Evolutionary conservation across 768 basidiomycete genomes (phyloP), one percentile per base, ranked within the genome.

Genomic region (Suillus fuscotomentosus): DNA sequence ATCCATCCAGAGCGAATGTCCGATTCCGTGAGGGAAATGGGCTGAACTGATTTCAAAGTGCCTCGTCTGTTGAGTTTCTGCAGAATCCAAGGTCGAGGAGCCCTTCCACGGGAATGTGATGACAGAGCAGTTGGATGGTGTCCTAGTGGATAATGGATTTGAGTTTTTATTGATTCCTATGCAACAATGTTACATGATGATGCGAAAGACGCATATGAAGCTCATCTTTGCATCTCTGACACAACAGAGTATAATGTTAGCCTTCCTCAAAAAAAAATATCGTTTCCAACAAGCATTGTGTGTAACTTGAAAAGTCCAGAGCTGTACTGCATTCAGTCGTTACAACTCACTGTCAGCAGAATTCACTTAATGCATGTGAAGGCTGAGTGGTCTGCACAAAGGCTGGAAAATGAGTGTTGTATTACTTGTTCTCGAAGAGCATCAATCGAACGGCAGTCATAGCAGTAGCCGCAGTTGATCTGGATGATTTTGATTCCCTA

Each of bases 221-320:
- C n/a, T 39, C 63, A 91, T 91, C 75, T 84, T 72, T 98, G 97
- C 95, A 98, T 98, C 69, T 86, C 85, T 24, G 92, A 81, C 1
- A 97, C 96, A 47, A 97, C 83, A 64, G 88, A 83, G 73, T 97
- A 97, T 38, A 98, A 3, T 84, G 89, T 34, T 83, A 83, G 0
- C 92, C 91, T 74, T 94, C 91, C 8, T 85, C 77, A 92, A 90
- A 75, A 96, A 98, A 70, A 85, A 0, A 95, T 97, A 3, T 89
- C 88, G 70, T 98, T 98, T 0, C 97, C 97, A n/a, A 97, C 87
- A 15, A 92, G 92, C 82, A 92, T 94, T 93, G 9, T 91, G 88
- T 1, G 92, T 89, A 66, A 88, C 72, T 88, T 65, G 83, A 81
- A 15, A 51, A 81, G 81, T 67, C 76, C 76, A 60, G 68, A n/a